phyloP scores from a whole-genome alignment of 306 rosid genomes.

The Dryas drummondii region DNA sequence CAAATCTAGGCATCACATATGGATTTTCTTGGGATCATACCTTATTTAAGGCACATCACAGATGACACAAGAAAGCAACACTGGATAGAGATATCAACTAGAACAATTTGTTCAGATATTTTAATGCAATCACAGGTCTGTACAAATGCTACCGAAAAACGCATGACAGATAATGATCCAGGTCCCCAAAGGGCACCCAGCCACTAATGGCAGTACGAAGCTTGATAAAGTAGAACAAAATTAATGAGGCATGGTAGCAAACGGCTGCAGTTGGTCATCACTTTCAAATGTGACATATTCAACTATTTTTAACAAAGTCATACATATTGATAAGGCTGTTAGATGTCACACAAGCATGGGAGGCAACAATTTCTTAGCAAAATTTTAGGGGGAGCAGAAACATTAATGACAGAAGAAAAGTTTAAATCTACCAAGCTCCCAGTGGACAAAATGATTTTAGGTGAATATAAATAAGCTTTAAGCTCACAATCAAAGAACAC shows the following conservation, averaged over 20 bases:
- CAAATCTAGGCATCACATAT: too few relatives aligned
- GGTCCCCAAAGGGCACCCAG: neutral
- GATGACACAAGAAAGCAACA: neutral
- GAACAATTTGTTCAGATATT: neutral
- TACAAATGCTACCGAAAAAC: neutral
- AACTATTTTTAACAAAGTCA: neutral
- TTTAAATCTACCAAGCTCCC: neutral
- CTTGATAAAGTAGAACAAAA: neutral
- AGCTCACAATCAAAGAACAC: too few relatives aligned
- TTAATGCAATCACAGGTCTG: neutral
- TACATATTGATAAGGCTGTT: neutral
- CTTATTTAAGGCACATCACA: too few relatives aligned
- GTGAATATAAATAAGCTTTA: too few relatives aligned
- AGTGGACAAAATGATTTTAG: too few relatives aligned
- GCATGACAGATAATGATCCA: neutral
- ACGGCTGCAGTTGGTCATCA: neutral
- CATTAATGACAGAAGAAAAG: neutral
- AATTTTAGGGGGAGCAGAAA: neutral
- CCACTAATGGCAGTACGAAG: neutral
- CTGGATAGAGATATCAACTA: neutral
- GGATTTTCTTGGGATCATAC: too few relatives aligned
- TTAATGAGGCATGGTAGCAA: neutral
- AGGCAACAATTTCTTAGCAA: neutral
- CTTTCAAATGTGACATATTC: neutral
- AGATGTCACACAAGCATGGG: neutral